A percentile compares a stretch with the other conserved stretches of the same genome.
phyloP scores from a whole-genome alignment of 179 eudicot species.

The Spergularia azorica region DNA sequence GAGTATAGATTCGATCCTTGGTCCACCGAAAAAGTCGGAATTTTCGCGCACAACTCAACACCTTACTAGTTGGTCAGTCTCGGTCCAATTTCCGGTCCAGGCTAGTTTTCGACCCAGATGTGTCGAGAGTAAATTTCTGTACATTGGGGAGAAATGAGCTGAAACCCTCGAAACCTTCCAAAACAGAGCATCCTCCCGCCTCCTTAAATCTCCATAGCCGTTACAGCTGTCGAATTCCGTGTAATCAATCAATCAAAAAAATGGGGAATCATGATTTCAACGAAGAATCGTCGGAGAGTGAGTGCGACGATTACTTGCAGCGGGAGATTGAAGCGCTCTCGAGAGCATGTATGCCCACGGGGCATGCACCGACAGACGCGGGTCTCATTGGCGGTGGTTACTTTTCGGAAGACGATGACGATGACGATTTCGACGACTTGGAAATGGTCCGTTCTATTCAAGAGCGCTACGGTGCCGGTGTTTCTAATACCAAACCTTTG shows the following conservation, averaged over 20 bases:
- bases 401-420: constrained; percentile 13
- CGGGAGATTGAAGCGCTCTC: constrained; percentile 16
- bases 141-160: too few relatives aligned
- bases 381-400: background rate
- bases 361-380: background rate
- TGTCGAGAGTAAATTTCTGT: too few relatives aligned
- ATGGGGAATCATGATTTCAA: constrained; percentile 12
- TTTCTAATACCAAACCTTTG: constrained; percentile 44
- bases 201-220: too few relatives aligned
- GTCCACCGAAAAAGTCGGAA: too few relatives aligned
- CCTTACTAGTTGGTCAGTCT: too few relatives aligned
- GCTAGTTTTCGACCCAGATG: too few relatives aligned
- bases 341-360: background rate
- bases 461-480: constrained; percentile 31
- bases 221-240: background rate
- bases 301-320: constrained; percentile 10
- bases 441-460: constrained; percentile 55
- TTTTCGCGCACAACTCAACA: too few relatives aligned
- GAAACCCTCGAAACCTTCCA: too few relatives aligned
- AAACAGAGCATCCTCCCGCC: too few relatives aligned
- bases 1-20: too few relatives aligned
- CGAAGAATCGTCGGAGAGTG: constrained; percentile 12
- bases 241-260: background rate
- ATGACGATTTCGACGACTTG: constrained; percentile 53
- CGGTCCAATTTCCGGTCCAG: too few relatives aligned